phyloP scores from a whole-genome alignment of 2,329 filamentous ascomycete genomes.

The Alternaria panax region DNA sequence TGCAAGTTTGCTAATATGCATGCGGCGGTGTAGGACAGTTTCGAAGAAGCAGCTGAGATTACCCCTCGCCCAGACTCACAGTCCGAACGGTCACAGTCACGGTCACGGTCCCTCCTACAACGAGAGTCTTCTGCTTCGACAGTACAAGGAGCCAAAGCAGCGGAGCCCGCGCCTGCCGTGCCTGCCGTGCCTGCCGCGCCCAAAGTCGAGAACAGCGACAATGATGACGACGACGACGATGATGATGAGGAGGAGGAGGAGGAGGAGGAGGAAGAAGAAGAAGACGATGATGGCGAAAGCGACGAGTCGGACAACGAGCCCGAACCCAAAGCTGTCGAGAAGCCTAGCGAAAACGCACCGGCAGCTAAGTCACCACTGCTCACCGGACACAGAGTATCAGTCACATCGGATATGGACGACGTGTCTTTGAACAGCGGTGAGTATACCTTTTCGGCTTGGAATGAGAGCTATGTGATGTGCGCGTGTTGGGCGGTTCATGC shows the following conservation, averaged over 20 bases:
- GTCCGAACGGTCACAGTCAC: constrained; percentile 46
- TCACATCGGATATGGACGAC: constrained; percentile 65
- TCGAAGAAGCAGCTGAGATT: constrained; percentile 80
- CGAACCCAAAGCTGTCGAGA: constrained; percentile 13
- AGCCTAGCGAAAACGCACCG: constrained; percentile 22
- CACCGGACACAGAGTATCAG: constrained; percentile 63
- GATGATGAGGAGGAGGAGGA: constrained; percentile 20
- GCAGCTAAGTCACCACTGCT: constrained; percentile 60
- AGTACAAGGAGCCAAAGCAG: constrained; percentile 34
- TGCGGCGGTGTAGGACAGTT: constrained; percentile 67
- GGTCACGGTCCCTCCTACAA: constrained; percentile 63
- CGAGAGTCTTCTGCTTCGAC: constrained; percentile 43
- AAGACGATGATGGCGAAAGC: constrained; percentile 10
- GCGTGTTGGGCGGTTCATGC: constrained; percentile 6
- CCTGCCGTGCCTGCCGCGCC: constrained; percentile 24
- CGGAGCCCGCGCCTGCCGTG: constrained; percentile 32
- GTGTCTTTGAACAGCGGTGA: constrained; percentile 71
- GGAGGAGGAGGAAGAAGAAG: constrained; percentile 22
- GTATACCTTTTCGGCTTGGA: constrained; percentile 25
- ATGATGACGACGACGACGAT: constrained; percentile 21
- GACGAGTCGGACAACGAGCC: constrained; percentile 21
- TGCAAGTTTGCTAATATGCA: constrained; percentile 19
- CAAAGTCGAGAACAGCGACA: constrained; percentile 19
- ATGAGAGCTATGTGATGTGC: constrained; percentile 7
- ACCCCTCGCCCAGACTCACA: constrained; percentile 50